A percentile compares a stretch with the other conserved stretches of the same genome.
phyloP scores from a whole-genome alignment of 2,329 filamentous ascomycete genomes.

The Cladorrhinum sp. region DNA sequence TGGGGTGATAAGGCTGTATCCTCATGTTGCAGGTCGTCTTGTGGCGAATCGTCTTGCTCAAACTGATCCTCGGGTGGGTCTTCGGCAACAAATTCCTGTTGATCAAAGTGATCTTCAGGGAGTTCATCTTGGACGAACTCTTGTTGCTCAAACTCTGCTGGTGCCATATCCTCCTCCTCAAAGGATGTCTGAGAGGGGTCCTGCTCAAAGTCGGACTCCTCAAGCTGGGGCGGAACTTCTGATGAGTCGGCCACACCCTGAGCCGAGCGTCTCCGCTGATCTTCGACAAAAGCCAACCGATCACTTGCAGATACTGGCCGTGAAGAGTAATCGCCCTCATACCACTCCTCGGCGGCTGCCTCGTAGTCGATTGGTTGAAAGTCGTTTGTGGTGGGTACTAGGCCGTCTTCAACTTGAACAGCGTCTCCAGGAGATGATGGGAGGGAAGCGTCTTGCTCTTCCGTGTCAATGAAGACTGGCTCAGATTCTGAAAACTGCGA shows the following conservation, averaged over 20 bases:
- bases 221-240: not conserved
- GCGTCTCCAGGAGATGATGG: not conserved
- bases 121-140: not conserved
- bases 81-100: too few species aligned
- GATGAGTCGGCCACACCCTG: not conserved
- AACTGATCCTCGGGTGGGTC: too few species aligned
- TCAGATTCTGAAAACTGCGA: not conserved
- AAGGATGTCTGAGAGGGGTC: not conserved
- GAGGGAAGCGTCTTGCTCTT: not conserved
- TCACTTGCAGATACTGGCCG: not conserved
- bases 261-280: not conserved
- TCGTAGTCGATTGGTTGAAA: not conserved
- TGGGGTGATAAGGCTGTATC: not conserved
- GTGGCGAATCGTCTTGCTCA: not conserved
- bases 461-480: not conserved
- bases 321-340: not conserved
- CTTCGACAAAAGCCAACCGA: not conserved
- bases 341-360: not conserved
- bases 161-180: not conserved
- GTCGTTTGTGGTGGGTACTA: not conserved
- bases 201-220: not conserved
- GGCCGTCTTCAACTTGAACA: not conserved
- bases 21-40: not conserved
- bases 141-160: not conserved
- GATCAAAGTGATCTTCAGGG: too few species aligned